A percentile compares a stretch with the other conserved stretches of the same genome.
These are phyloP conservation scores for Xanthoceras sorbifolium DNA, from an alignment of 345 rosid species.

Conservation along the genomic window DNA sequence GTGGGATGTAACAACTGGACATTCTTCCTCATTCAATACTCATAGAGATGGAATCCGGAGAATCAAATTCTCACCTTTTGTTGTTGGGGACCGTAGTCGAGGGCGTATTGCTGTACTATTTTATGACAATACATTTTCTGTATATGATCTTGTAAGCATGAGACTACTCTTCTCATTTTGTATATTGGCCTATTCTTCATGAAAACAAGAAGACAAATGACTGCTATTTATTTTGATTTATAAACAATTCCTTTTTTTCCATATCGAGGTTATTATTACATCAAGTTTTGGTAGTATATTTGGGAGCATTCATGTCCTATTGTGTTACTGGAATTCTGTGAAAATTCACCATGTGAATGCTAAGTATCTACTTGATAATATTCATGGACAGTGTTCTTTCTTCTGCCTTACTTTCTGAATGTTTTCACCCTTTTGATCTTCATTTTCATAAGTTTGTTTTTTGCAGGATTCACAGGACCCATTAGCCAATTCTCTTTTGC, in stretches of 20 bases:
- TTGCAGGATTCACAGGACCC: constrained; percentile 94
- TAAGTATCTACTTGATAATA: not conserved
- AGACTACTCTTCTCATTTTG: constrained; percentile 13
- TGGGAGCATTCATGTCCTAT: not conserved
- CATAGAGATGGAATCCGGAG: constrained; percentile 93
- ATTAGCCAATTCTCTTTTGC: constrained; percentile 91
- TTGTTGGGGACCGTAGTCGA: constrained; percentile 89
- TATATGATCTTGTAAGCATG: constrained; percentile 85
- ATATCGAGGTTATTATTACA: not conserved
- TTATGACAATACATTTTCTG: constrained; percentile 91
- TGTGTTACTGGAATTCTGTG: not conserved
- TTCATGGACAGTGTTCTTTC: not conserved
- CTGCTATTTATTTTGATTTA: not conserved
- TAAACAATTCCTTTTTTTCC: not conserved
- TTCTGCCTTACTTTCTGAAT: not conserved
- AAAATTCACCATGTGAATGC: constrained; percentile 4
- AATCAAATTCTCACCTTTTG: constrained; percentile 94
- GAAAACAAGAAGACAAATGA: not conserved
- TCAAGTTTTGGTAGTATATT: constrained; percentile 4
- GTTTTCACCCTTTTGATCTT: constrained; percentile 15
- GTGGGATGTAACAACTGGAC: constrained; percentile 99
- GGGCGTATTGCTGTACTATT: constrained; percentile 96
- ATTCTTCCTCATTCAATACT: constrained; percentile 90
- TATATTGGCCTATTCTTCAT: not conserved
- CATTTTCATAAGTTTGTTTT: constrained; percentile 16